phyloP scores from a whole-genome alignment of 768 basidiomycete species.

The Termitomyces heimii region DNA sequence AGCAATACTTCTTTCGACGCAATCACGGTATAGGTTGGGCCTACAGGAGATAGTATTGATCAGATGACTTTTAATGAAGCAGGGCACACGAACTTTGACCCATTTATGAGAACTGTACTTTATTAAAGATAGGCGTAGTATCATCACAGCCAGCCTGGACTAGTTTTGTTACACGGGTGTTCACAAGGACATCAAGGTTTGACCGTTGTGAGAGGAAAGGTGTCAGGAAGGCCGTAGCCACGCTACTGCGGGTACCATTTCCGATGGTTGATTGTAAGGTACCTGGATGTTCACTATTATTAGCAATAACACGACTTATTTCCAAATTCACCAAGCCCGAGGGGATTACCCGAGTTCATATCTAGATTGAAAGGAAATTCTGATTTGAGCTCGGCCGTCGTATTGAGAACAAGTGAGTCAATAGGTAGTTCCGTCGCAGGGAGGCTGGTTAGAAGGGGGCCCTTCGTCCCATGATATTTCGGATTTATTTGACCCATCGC shows the following conservation, averaged over 20 bases:
- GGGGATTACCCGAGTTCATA: conserved; percentile 18
- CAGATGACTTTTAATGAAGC: background rate
- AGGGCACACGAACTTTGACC: background rate
- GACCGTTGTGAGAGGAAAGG: conserved; percentile 15
- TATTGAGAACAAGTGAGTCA: conserved; percentile 21
- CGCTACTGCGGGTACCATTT: conserved; percentile 20
- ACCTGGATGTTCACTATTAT: conserved; percentile 9
- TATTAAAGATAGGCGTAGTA: conserved; percentile 7
- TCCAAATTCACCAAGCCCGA: conserved; percentile 19
- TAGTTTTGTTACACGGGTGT: conserved; percentile 17
- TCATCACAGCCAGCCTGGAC: background rate
- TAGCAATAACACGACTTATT: background rate
- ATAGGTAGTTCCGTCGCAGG: conserved; percentile 20
- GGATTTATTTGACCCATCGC: conserved; percentile 25
- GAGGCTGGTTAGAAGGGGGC: conserved; percentile 21
- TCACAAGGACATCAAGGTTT: conserved; percentile 24
- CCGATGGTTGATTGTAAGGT: conserved; percentile 19
- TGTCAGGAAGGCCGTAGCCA: conserved; percentile 23
- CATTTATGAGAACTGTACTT: conserved; percentile 16
- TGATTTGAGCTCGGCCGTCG: conserved; percentile 17
- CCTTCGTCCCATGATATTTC: conserved; percentile 21
- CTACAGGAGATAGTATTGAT: background rate
- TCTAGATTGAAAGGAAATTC: conserved; percentile 21
- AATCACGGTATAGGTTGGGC: conserved; percentile 4
- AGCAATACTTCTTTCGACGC: conserved; percentile 27